A percentile compares a stretch with the other conserved stretches of the same genome.
phyloP scores from a whole-genome alignment of 176 grass and related monocot genomes.

The Oryza rufipogon region DNA sequence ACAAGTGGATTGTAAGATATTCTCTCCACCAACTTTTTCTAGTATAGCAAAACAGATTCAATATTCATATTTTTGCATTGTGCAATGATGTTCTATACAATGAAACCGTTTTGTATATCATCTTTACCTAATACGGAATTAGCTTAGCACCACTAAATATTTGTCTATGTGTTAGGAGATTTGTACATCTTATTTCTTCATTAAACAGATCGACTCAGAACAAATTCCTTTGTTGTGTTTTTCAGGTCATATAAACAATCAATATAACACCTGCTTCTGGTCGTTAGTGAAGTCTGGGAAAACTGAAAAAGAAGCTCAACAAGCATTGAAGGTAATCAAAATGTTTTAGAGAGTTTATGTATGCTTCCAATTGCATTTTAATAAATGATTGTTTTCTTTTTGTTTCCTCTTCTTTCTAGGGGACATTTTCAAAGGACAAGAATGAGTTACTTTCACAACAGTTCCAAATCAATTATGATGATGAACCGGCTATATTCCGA shows the following conservation, averaged over 20 bases:
- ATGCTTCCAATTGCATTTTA: constrained; percentile 8
- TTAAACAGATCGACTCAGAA: no score
- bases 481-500: constrained; percentile 60
- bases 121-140: constrained; percentile 7
- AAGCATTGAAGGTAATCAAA: constrained; percentile 57
- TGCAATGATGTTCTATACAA: background rate
- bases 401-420: constrained; percentile 38
- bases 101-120: background rate
- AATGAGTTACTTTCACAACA: constrained; percentile 68
- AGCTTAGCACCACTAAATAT: background rate
- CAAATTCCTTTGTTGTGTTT: constrained; percentile 5
- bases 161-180: background rate
- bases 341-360: background rate
- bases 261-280: constrained; percentile 83
- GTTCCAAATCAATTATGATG: constrained; percentile 64
- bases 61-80: constrained; percentile 16
- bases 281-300: constrained; percentile 82
- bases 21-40: background rate
- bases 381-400: background rate
- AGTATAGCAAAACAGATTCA: constrained; percentile 1
- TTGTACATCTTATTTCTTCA: no score
- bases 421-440: constrained; percentile 70
- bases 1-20: constrained; percentile 85
- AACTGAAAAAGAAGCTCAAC: constrained; percentile 67
- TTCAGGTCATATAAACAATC: constrained; percentile 88